Percentiles rank a stretch among this genome's conserved stretches.
Conservation (phyloP, 148 eudicot species). For the Heliosperma pusillum region DNA sequence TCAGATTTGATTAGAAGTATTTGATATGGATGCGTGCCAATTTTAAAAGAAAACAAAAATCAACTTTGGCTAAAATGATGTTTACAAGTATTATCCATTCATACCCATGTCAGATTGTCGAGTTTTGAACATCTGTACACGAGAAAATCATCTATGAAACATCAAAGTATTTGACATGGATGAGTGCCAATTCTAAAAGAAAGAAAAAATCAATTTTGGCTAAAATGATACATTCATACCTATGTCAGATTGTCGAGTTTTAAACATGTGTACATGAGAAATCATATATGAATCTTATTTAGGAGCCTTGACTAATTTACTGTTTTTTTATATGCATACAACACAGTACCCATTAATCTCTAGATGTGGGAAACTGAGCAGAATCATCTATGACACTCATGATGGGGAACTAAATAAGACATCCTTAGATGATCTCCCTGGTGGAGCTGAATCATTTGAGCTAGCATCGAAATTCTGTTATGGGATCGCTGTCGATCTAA, state of each 20-base stretch:
- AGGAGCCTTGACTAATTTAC: slow-evolving; percentile 2
- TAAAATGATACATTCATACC: not conserved
- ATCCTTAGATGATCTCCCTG: slow-evolving; percentile 65
- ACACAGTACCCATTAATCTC: slow-evolving; percentile 78
- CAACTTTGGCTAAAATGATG: no score
- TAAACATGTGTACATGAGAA: not conserved
- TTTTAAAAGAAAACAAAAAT: no score
- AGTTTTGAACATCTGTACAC: no score
- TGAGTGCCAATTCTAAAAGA: no score
- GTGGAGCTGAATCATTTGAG: slow-evolving; percentile 81
- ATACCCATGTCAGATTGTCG: no score
- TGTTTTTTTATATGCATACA: slow-evolving; percentile 10
- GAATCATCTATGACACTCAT: slow-evolving; percentile 67
- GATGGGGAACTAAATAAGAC: slow-evolving; percentile 52
- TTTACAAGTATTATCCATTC: no score
- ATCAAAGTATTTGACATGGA: no score
- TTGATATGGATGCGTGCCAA: no score
- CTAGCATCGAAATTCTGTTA: slow-evolving; percentile 95
- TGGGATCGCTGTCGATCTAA: slow-evolving; percentile 82
- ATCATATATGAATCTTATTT: not conserved
- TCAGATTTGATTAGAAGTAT: not conserved
- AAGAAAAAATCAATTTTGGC: no score
- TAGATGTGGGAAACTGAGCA: slow-evolving; percentile 80
- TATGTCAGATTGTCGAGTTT: not conserved
- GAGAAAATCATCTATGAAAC: no score